Evolutionary conservation across 768 basidiomycete genomes (phyloP).

Genomic region (Trametes maxima): DNA sequence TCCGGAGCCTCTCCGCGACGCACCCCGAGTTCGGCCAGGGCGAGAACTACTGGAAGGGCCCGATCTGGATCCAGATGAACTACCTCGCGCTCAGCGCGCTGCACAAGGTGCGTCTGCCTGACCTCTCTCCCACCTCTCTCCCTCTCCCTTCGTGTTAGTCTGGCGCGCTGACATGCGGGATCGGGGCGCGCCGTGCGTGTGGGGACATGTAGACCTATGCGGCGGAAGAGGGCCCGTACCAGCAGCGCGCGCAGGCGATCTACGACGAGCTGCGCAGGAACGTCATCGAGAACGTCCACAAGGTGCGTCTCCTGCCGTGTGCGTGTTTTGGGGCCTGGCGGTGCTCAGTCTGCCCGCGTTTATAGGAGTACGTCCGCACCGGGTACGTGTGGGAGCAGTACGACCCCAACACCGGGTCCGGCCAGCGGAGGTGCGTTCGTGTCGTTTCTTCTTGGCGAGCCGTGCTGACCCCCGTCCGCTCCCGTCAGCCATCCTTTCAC

Average conservation of each 20-base stretch:
- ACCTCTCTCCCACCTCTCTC: not conserved
- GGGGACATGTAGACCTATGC: conserved; percentile 66
- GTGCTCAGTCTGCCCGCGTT: not conserved
- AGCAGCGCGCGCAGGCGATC: conserved; percentile 70
- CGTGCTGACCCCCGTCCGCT: not conserved
- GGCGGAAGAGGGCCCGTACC: conserved; percentile 77
- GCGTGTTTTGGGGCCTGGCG: not conserved
- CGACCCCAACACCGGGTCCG: conserved; percentile 80
- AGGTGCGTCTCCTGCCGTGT: conserved; percentile 39
- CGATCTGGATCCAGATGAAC: conserved; percentile 98
- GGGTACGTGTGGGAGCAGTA: conserved; percentile 99
- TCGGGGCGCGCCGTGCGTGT: not conserved
- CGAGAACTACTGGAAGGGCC: conserved; percentile 98
- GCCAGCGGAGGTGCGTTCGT: conserved; percentile 73
- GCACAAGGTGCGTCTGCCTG: conserved; percentile 56
- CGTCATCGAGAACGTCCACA: conserved; percentile 81
- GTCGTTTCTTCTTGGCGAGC: conserved; percentile 1
- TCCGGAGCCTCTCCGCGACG: conserved; percentile 84
- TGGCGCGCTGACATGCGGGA: not conserved
- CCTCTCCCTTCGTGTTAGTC: not conserved
- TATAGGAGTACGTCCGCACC: conserved; percentile 86
- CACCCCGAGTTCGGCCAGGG: conserved; percentile 90
- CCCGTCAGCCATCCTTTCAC: conserved; percentile 86
- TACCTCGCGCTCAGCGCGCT: conserved; percentile 83
- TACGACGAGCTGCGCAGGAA: conserved; percentile 82